These are phyloP conservation scores for Penicillium desertorum DNA, from an alignment of 495 filamentous ascomycete genomes.

Conservation along the genomic window DNA sequence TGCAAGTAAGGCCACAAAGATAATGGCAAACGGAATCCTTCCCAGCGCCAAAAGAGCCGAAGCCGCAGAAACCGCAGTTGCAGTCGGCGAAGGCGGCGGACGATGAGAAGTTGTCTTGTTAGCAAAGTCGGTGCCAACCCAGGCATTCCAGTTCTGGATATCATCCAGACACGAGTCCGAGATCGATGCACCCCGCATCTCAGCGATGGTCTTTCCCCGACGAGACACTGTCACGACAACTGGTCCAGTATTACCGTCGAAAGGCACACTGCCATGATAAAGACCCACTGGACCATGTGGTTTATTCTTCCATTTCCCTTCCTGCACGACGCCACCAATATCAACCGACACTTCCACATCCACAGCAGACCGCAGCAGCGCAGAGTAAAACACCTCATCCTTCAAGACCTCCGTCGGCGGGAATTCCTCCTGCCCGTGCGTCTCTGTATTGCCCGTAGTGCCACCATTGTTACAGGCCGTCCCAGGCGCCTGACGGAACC, in stretches of 20 bases:
- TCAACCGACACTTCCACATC: slow-evolving; percentile 41
- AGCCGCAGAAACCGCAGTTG: slow-evolving; percentile 3
- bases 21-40: not conserved
- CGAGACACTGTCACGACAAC: slow-evolving; percentile 9
- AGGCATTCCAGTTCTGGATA: slow-evolving; percentile 12
- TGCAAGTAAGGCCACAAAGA: slow-evolving; percentile 8
- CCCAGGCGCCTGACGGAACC: slow-evolving; percentile 55
- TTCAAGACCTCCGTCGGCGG: slow-evolving; percentile 17
- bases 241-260: slow-evolving; percentile 41
- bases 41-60: not conserved
- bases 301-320: slow-evolving; percentile 35
- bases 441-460: slow-evolving; percentile 36
- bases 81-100: not conserved
- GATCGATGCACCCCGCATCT: slow-evolving; percentile 10
- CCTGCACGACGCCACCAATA: slow-evolving; percentile 16
- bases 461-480: slow-evolving; percentile 28
- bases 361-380: slow-evolving; percentile 21
- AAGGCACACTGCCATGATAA: slow-evolving; percentile 51
- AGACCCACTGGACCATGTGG: slow-evolving; percentile 39
- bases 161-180: slow-evolving; percentile 2
- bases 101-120: not conserved
- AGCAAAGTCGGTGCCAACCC: slow-evolving; percentile 4
- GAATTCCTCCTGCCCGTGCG: slow-evolving; percentile 22
- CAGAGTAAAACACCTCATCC: slow-evolving; percentile 37
- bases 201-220: slow-evolving; percentile 1